A percentile compares a stretch with the other conserved stretches of the same genome.
Conservation (phyloP, 257 asterid species). For the Thymus mandschuricus region DNA sequence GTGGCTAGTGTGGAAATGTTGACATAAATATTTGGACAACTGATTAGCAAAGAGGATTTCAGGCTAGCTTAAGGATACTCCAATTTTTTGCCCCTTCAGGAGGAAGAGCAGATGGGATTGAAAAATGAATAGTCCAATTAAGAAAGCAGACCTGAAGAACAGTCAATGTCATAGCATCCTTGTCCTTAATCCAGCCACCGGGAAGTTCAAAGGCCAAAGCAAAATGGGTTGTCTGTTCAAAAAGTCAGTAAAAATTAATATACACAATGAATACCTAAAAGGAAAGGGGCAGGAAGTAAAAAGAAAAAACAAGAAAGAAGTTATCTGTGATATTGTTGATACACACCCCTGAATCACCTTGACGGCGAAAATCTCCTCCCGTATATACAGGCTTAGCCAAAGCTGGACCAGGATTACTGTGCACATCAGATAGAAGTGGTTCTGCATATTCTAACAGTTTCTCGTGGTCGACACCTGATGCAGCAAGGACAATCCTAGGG, state of each 20-base stretch:
- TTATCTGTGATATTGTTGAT: constrained; percentile 23
- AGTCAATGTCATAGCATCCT: constrained; percentile 69
- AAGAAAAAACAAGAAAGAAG: not conserved
- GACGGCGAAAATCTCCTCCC: constrained; percentile 95
- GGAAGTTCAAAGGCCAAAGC: constrained; percentile 97
- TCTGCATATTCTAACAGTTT: constrained; percentile 75
- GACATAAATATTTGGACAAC: constrained; percentile 5
- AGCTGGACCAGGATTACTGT: constrained; percentile 41
- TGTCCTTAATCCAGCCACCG: constrained; percentile 86
- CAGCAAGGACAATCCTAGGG: constrained; percentile 88
- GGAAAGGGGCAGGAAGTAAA: not conserved
- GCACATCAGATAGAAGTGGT: constrained; percentile 85
- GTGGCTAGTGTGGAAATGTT: not conserved
- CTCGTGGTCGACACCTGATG: constrained; percentile 93
- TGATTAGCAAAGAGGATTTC: not conserved
- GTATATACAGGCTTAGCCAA: constrained; percentile 70
- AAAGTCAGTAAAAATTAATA: not conserved
- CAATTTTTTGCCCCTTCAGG: not conserved
- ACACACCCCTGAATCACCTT: constrained; percentile 88
- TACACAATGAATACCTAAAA: constrained; percentile 12
- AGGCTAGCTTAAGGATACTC: constrained; percentile 9
- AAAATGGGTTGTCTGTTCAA: constrained; percentile 74
- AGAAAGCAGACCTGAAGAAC: constrained; percentile 76
- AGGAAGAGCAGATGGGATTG: constrained; percentile 5
- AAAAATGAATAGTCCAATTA: not conserved